Evolutionary conservation across 2,329 filamentous ascomycete genomes (phyloP).

Genomic region (Didymella segeticola): DNA sequence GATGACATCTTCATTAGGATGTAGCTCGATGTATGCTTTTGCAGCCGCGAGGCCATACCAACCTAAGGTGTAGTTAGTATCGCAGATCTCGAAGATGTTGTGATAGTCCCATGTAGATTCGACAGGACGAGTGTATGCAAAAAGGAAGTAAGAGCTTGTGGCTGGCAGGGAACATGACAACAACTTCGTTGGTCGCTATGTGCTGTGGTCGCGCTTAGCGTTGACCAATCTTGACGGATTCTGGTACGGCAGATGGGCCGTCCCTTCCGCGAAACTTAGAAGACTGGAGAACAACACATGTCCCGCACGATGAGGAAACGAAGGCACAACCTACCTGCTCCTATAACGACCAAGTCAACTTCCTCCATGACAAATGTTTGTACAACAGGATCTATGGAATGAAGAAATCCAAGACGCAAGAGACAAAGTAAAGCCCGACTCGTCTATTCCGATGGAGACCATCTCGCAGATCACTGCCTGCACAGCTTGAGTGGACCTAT

Average conservation of each 20-base stretch:
- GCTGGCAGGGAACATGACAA: not conserved
- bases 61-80: conserved; percentile 30
- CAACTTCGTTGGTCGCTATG: not conserved
- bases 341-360: conserved; percentile 32
- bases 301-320: not conserved
- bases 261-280: not conserved
- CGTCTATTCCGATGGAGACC: not conserved
- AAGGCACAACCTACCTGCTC: conserved; percentile 28
- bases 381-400: not conserved
- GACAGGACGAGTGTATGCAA: not conserved
- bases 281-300: not conserved
- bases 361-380: conserved; percentile 18
- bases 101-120: not conserved
- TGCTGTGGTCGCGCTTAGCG: not conserved
- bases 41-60: conserved; percentile 39
- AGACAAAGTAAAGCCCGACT: not conserved
- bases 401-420: not conserved
- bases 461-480: not conserved
- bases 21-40: conserved; percentile 49
- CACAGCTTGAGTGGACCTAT: not conserved
- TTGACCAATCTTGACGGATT: not conserved
- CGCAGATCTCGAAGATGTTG: not conserved
- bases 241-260: not conserved
- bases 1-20: conserved; percentile 48
- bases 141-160: conserved; percentile 3